Base-by-base conservation (phyloP, 2,329 filamentous ascomycete genomes). In the Phaeosphaeriaceae sp. region DNA sequence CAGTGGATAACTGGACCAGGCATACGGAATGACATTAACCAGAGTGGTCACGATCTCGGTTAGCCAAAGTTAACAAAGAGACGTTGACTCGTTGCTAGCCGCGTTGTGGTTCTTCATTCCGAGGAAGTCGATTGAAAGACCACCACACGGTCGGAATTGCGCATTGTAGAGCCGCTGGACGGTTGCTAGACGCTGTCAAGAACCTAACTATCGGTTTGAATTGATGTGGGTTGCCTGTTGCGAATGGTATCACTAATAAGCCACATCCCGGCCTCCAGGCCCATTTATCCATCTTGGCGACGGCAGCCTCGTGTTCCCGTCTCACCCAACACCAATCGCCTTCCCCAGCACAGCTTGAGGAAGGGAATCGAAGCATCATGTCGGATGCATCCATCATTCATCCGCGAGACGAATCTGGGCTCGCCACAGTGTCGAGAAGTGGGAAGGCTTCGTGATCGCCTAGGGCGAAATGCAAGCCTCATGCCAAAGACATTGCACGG, bases 281-380 rank as follows among this genome's bases (percentile, higher is more conserved):
- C 52, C 52, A 56, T 56, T 58, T 54, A 51, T 51, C 55, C 55
- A 58, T 46, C 55, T 58, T 58, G 55, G 55, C 55, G 48, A 30
- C 23, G 26, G 42, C 51, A 46, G 34, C 52, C 45, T 50, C 37
- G 40, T 50, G 23, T 49, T 36, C 23, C n/a, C 13, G 44, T 38
- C 44, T 37, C 36, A 40, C 46, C 41, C 40, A 46, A 50, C 29
- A 35, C 47, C 37, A 28, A 42, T 20, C 32, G n/a, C 18, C n/a
- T 28, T 11, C 8, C 8, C 33, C 11, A 16, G 23, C 16, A 17
- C 28, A 32, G 26, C 16, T 30, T 42, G 20, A 23, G 34, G 33
- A 41, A 38, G 33, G 21, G 41, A 28, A 41, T 42, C 15, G 37
- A 42, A 49, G 42, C 44, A 37, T 32, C 23, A 36, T 28, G 11